Evolutionary conservation across 1,139 yeast species (phyloP).

Genomic region (Kodamaea sp.): DNA sequence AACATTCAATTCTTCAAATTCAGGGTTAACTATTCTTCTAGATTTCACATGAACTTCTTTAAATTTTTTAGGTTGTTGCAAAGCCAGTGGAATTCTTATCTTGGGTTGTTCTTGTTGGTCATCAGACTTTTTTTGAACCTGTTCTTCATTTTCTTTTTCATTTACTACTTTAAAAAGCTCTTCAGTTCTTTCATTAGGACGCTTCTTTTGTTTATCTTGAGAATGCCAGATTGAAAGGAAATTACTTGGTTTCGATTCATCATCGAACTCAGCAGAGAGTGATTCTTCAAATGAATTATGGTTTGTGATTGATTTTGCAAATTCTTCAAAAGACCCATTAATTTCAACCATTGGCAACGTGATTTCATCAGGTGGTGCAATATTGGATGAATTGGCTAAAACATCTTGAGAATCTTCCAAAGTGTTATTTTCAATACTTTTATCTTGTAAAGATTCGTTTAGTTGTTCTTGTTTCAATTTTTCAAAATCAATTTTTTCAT

Average conservation of each 20-base stretch:
- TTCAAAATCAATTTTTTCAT: slow-evolving; percentile 13
- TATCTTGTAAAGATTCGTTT: slow-evolving; percentile 2
- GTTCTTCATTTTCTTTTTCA: not conserved
- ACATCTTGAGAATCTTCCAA: slow-evolving; percentile 11
- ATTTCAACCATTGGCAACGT: slow-evolving; percentile 39
- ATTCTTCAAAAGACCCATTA: slow-evolving; percentile 36
- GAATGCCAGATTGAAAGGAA: slow-evolving; percentile 46
- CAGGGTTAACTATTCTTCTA: slow-evolving; percentile 40
- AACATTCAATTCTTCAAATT: slow-evolving; percentile 35
- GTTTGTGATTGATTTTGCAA: slow-evolving; percentile 22
- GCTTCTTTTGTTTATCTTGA: slow-evolving; percentile 27
- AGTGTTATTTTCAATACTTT: slow-evolving; percentile 7
- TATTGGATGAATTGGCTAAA: slow-evolving; percentile 43
- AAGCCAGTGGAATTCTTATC: slow-evolving; percentile 19
- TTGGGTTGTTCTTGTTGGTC: slow-evolving; percentile 1
- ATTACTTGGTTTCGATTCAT: slow-evolving; percentile 20
- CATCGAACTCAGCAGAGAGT: slow-evolving; percentile 42
- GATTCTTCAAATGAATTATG: slow-evolving; percentile 37
- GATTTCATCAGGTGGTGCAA: slow-evolving; percentile 38
- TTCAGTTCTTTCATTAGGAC: slow-evolving; percentile 11
- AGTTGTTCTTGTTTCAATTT: slow-evolving; percentile 9
- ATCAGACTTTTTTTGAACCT: slow-evolving; percentile 2
- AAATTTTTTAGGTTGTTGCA: slow-evolving; percentile 30
- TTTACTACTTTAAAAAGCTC: slow-evolving; percentile 8
- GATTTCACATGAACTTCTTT: slow-evolving; percentile 45